Evolutionary conservation across 148 eudicot species (phyloP), one percentile per base, ranked within the genome.

Genomic region (Rhododendron vialii): DNA sequence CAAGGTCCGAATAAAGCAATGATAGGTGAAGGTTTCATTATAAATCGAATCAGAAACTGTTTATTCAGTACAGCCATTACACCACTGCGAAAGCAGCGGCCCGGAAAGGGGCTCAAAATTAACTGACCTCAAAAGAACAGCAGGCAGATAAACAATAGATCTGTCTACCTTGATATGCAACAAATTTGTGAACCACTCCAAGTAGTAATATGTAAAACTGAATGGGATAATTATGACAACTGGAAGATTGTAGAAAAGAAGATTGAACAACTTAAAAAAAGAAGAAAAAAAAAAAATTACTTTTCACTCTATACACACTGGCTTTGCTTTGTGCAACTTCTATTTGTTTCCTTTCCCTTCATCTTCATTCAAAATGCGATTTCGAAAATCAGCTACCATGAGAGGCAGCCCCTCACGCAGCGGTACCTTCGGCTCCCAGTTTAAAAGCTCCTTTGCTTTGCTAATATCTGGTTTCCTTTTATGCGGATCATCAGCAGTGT

Each of bases 401-500:
- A 86, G 92, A 63, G 98, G 97, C 77, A 95, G 91, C 30, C 98
- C 98, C 17, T 95, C 94, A 61, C 92, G 90, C 51, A 95, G 87
- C 30, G 98, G 85, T 30, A 95, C 85, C 85, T 93, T 95, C 22
- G 98, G 98, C 89, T 95, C 95, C 98, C 98, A 95, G 89, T 94
- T 91, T 85, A 95, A 90, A 18, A 94, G 92, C 55, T 94, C 95
- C 88, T 93, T 95, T 45, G 96, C 98, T 86, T 90, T 95, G 91
- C 92, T 90, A 87, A 95, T 95, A 93, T 95, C 98, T 50, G 98
- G 98, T 84, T 95, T 95, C 90, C 98, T 91, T 90, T 90, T 94
- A 82, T 95, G 98, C 41, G 98, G 98, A 90, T 95, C 98, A 88
- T 95, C 98, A 33, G 95, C 96, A 47, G 98, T 95, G 88, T 94